Conservation (phyloP, 2,329 filamentous ascomycete genomes). For the Diplodia corticola region DNA sequence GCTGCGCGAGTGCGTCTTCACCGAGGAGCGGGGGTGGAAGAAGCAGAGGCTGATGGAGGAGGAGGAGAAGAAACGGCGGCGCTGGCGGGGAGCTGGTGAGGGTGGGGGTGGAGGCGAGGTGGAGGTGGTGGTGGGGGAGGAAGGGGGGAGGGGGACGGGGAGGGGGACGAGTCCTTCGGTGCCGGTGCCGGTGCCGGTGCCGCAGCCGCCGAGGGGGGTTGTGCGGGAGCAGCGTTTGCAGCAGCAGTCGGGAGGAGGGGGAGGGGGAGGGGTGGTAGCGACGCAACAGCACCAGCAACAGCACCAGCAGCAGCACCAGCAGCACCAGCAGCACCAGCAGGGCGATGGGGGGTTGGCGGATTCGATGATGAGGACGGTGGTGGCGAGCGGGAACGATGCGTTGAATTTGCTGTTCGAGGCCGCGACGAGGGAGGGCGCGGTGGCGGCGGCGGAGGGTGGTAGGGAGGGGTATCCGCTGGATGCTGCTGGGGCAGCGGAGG, state of each 20-base stretch:
- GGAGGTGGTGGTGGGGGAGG: neutral
- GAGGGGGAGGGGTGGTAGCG: no score
- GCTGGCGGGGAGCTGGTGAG: constrained; percentile 26
- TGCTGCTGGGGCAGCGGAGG: neutral
- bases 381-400: constrained; percentile 56
- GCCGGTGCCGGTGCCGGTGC: no score
- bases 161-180: neutral
- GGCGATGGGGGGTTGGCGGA: constrained; percentile 34
- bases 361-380: constrained; percentile 51
- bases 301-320: neutral
- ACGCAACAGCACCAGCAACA: neutral
- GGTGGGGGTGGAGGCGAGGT: neutral
- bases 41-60: constrained; percentile 28
- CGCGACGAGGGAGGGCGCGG: constrained; percentile 40
- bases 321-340: constrained; percentile 26
- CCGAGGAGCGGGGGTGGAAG: constrained; percentile 40
- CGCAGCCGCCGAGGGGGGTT: constrained; percentile 26
- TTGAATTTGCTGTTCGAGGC: constrained; percentile 56
- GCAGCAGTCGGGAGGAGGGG: no score
- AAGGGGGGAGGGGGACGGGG: neutral
- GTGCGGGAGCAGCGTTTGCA: constrained; percentile 26
- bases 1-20: constrained; percentile 52
- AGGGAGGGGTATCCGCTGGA: neutral
- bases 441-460: constrained; percentile 27
- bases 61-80: constrained; percentile 36